These are phyloP conservation scores for Pouteria glomerata DNA, from an alignment of 148 eudicot genomes.

Conservation along the genomic window DNA sequence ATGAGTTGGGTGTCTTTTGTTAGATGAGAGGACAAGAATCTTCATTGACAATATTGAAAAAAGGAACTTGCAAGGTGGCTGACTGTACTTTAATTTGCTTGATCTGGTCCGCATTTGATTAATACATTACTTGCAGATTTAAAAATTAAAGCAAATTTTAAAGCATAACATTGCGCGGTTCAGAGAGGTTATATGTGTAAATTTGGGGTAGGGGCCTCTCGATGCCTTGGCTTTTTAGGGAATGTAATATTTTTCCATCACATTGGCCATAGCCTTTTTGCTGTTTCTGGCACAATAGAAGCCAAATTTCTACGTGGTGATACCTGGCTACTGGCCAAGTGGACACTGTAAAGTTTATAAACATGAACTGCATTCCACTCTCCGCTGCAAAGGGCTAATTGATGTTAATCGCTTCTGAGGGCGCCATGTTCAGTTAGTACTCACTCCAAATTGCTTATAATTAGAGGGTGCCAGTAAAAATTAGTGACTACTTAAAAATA, in stretches of 20 bases:
- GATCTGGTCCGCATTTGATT: not conserved
- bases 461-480: too few species aligned
- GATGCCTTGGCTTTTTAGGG: too few species aligned
- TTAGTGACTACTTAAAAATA: too few species aligned
- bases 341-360: constrained; percentile 7
- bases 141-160: too few species aligned
- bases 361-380: constrained; percentile 7
- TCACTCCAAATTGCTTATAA: too few species aligned
- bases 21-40: constrained; percentile 11
- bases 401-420: too few species aligned
- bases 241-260: not conserved
- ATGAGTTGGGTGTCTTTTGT: not conserved
- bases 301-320: not conserved
- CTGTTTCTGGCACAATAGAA: not conserved
- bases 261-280: not conserved
- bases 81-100: constrained; percentile 2
- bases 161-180: too few species aligned
- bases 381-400: not conserved
- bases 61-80: constrained; percentile 10
- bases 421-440: too few species aligned
- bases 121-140: not conserved
- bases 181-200: too few species aligned
- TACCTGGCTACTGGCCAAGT: not conserved
- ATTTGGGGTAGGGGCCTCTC: too few species aligned
- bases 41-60: not conserved